Evolutionary conservation across 2,329 filamentous ascomycete genomes (phyloP), one percentile per base, ranked within the genome.

Genomic region (Botrytis squamosa): DNA sequence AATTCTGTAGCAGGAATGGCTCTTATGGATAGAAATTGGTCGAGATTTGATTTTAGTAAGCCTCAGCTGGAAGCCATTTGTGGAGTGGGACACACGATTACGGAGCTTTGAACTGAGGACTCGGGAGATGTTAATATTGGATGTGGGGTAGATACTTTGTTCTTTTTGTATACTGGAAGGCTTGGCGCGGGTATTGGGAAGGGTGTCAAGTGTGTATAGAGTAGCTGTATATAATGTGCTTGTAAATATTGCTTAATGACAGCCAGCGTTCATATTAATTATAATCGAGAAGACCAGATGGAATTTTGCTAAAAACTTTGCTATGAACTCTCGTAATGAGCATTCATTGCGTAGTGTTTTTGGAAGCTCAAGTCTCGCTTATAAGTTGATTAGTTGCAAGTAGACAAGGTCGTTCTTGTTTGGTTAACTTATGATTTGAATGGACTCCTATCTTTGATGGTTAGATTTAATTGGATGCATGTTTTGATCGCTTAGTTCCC

Each of bases 11-110:
- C n/a, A n/a, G 52, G n/a, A 18, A 3, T 49, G 9, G 57, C 40
- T 20, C 29, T 72, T 9, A 33, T 12, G 25, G 70, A 73, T 14
- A 76, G 74, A 59, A 81, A 80, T 72, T 80, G 78, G 75, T 76
- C 79, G 20, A 78, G 76, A 29, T 64, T 55, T 36, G 78, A 81
- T 71, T 80, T 81, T 44, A 77, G 70, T 59, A 33, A 64, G 25
- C 72, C 74, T 40, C 80, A 81, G 66, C 70, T 81, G 63, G 68
- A 78, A 73, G 76, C 76, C 57, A 80, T 81, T 49, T 81, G 80
- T 72, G 80, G 80, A 38, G 69, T 80, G 14, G 77, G 75, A 16
- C 75, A 75, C 33, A 79, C 76, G 22, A 76, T 78, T 75, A 74
- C 70, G 20, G 79, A 78, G 60, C 67, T 77, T n/a, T 75, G 69